Evolutionary conservation across 805 yeast species (phyloP).

Genomic region (Saturnispora silvae): DNA sequence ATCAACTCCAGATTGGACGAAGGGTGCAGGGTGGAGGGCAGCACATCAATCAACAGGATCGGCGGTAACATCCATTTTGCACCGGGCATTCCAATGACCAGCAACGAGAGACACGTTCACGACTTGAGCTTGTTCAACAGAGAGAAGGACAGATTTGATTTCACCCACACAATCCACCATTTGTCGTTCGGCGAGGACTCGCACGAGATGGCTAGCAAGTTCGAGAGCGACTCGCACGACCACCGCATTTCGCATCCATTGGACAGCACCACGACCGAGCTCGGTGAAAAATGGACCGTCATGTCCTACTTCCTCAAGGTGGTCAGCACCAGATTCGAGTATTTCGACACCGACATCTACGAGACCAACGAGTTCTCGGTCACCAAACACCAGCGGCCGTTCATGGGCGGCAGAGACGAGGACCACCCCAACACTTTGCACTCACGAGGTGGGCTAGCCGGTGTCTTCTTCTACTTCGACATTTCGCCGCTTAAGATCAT

Average conservation of each 20-base stretch:
- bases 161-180: slow-evolving; percentile 70
- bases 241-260: slow-evolving; percentile 51
- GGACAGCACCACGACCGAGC: slow-evolving; percentile 37
- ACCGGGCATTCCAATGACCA: slow-evolving; percentile 72
- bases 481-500: slow-evolving; percentile 89
- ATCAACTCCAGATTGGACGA: slow-evolving; percentile 53
- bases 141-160: slow-evolving; percentile 48
- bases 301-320: slow-evolving; percentile 78
- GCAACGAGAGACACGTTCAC: slow-evolving; percentile 61
- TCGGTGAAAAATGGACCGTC: slow-evolving; percentile 46
- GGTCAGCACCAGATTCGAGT: slow-evolving; percentile 81
- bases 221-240: slow-evolving; percentile 18
- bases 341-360: slow-evolving; percentile 37
- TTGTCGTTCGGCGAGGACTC: slow-evolving; percentile 70
- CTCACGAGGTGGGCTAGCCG: slow-evolving; percentile 83
- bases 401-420: slow-evolving; percentile 77
- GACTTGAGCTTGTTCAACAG: slow-evolving; percentile 66
- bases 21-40: slow-evolving; percentile 84
- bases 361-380: slow-evolving; percentile 90
- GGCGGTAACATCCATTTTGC: slow-evolving; percentile 93
- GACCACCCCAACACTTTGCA: slow-evolving; percentile 85
- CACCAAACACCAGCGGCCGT: slow-evolving; percentile 78
- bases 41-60: slow-evolving; percentile 69
- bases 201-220: slow-evolving; percentile 12
- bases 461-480: slow-evolving; percentile 78